Evolutionary conservation across 768 basidiomycete genomes (phyloP), one percentile per base, ranked within the genome.

Genomic region (Phylloporus sp.): DNA sequence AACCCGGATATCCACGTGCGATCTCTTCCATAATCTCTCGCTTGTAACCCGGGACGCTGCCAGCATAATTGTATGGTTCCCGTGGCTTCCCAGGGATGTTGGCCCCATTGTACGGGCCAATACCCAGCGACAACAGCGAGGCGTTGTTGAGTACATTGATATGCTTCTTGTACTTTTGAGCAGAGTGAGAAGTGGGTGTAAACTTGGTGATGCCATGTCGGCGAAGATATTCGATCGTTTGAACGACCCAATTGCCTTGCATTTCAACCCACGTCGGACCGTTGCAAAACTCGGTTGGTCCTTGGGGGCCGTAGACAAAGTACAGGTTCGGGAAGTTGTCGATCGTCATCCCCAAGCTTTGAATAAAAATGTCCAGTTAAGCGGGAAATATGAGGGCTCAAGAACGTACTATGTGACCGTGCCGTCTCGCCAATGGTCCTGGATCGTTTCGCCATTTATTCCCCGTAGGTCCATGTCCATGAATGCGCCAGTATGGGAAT

Each of bases 321-420:
- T 44, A 52, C 17, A 56, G 32, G 10, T 56, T 56, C 4, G 54
- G 53, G 22, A 56, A 56, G 10, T 45, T 40, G 21, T 56, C 39
- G 32, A 56, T 48, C 15, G 55, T 42, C 45, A 56, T n/a, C n/a
- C n/a, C n/a, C n/a, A n/a, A n/a, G n/a, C n/a, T n/a, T n/a, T n/a
- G n/a, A n/a, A n/a, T n/a, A n/a, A n/a, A n/a, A n/a, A n/a, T n/a
- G n/a, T n/a, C n/a, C n/a, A n/a, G n/a, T n/a, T n/a, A n/a, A n/a
- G n/a, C n/a, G n/a, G n/a, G n/a, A n/a, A n/a, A n/a, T n/a, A n/a
- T n/a, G n/a, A n/a, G n/a, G n/a, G n/a, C n/a, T n/a, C n/a, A n/a
- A n/a, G n/a, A n/a, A n/a, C n/a, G n/a, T 10, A 56, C 54, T 56
- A 56, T 15, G 55, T 56, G 18, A 2, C 42, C 36, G 48, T 46